Conservation (phyloP, 2,329 filamentous ascomycete genomes). For the Cercospora sp. region DNA sequence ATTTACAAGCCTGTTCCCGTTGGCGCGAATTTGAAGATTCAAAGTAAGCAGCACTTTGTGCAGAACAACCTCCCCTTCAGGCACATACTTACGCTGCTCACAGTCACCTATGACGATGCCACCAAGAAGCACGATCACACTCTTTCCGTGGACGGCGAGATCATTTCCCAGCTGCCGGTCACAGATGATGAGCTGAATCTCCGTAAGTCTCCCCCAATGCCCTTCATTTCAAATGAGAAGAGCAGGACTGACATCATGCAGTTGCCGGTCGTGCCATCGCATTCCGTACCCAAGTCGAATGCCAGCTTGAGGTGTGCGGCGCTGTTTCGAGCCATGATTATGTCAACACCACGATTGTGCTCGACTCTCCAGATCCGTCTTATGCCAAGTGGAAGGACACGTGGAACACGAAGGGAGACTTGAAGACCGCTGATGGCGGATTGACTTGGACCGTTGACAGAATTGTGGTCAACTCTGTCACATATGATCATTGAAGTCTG, state of each 20-base stretch:
- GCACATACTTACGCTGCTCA: background rate
- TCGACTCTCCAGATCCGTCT: background rate
- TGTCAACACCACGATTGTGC: background rate
- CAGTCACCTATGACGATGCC: background rate
- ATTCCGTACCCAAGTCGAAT: slow-evolving; percentile 3
- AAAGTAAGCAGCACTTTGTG: background rate
- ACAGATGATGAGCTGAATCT: background rate
- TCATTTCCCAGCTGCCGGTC: background rate
- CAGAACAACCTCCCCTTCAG: background rate
- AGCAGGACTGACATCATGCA: background rate
- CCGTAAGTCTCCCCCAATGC: background rate
- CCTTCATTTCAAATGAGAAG: no score
- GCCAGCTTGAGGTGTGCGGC: background rate
- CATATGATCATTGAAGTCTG: background rate
- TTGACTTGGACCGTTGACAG: background rate
- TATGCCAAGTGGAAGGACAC: background rate
- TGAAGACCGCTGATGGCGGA: slow-evolving; percentile 2
- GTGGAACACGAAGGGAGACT: background rate
- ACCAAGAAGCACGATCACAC: background rate
- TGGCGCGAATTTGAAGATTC: background rate
- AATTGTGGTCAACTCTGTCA: background rate
- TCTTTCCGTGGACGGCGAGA: background rate
- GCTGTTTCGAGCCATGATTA: background rate
- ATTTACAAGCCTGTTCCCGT: background rate
- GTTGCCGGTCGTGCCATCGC: background rate